A percentile compares a stretch with the other conserved stretches of the same genome.
Evolutionary conservation across 1,284 basidiomycete species (phyloP).

Genomic region (Puccinia polysora): DNA sequence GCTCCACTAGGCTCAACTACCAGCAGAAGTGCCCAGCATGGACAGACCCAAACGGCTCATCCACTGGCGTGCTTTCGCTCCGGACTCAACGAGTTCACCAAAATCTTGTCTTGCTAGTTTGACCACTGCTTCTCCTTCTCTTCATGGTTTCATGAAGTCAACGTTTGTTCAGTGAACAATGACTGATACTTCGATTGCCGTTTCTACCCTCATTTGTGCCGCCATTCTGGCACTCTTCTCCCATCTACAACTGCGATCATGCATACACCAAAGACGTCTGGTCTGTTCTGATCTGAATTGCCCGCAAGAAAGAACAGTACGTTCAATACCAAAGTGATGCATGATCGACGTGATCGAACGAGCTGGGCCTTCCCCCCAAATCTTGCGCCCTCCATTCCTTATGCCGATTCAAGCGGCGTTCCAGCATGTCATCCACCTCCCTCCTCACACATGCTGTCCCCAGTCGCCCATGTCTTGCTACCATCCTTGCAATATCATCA

Average conservation of each 20-base stretch:
- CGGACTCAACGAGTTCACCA: neutral
- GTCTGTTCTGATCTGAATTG: conserved; percentile 23
- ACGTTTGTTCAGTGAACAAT: conserved; percentile 18
- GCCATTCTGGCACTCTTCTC: conserved; percentile 1
- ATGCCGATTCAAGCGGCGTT: conserved; percentile 37
- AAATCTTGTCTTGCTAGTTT: conserved; percentile 3
- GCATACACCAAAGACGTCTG: conserved; percentile 26
- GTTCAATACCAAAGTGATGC: conserved; percentile 39
- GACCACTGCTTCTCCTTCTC: neutral
- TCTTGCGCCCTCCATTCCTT: conserved; percentile 33
- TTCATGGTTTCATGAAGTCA: conserved; percentile 11
- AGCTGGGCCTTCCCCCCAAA: conserved; percentile 41
- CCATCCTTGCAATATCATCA: conserved; percentile 21
- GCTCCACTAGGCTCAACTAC: neutral
- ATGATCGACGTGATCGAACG: conserved; percentile 43
- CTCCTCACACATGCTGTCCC: conserved; percentile 37
- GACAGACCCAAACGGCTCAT: neutral
- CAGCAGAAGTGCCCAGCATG: neutral
- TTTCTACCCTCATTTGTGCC: conserved; percentile 24
- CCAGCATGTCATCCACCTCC: conserved; percentile 28
- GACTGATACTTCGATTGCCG: conserved; percentile 32
- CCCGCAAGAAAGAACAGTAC: conserved; percentile 15
- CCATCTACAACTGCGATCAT: conserved; percentile 12
- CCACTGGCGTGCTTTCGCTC: neutral
- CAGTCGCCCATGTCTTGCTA: conserved; percentile 20